Evolutionary conservation across 495 filamentous ascomycete genomes (phyloP).

Genomic region (Beverwykella pulmonaria): DNA sequence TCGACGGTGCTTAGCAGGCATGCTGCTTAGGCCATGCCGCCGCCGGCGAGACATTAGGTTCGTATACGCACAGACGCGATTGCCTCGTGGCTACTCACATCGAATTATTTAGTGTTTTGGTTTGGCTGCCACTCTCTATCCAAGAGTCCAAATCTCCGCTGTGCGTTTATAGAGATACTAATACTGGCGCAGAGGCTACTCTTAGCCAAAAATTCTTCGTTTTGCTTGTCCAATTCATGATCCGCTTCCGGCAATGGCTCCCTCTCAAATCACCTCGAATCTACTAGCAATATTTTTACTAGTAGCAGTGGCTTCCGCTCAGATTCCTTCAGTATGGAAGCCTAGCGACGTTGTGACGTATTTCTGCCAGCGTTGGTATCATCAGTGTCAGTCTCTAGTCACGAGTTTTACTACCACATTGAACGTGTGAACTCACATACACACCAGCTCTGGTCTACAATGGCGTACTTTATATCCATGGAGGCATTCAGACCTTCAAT

Average conservation of each 20-base stretch:
- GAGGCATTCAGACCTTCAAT: constrained; percentile 41
- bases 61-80: neutral
- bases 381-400: constrained; percentile 14
- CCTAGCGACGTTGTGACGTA: constrained; percentile 15
- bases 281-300: neutral
- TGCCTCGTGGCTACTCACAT: neutral
- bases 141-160: neutral
- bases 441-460: constrained; percentile 45
- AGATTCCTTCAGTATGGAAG: constrained; percentile 7
- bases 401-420: neutral
- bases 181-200: neutral
- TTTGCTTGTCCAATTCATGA: neutral
- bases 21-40: neutral
- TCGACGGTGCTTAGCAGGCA: neutral
- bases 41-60: neutral
- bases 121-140: neutral
- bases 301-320: neutral
- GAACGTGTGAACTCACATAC: neutral
- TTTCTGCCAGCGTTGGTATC: constrained; percentile 26
- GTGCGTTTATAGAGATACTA: neutral
- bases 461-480: constrained; percentile 48
- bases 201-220: neutral
- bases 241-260: neutral
- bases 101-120: neutral
- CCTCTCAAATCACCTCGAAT: neutral